Conservation (phyloP, 2,329 filamentous ascomycete species). For the Epicoccum nigrum region DNA sequence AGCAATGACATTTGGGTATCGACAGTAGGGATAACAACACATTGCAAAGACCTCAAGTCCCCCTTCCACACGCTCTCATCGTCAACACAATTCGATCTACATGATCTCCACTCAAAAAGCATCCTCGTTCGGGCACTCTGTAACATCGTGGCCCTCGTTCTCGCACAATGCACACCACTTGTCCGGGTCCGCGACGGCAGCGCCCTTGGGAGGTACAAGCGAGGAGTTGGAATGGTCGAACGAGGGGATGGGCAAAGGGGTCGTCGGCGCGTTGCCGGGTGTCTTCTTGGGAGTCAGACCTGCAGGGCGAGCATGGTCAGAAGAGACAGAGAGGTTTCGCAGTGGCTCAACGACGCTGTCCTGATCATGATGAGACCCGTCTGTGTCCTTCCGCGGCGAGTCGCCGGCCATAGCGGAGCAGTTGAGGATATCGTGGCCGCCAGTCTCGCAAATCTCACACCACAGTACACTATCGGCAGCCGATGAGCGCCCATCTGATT, state of each 20-base stretch:
- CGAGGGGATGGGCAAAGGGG: constrained; percentile 43
- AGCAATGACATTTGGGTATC: constrained; percentile 9
- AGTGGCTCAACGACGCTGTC: constrained; percentile 43
- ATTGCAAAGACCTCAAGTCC: neutral
- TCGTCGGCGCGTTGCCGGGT: constrained; percentile 44
- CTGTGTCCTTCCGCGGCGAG: constrained; percentile 39
- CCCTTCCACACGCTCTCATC: constrained; percentile 12
- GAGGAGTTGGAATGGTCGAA: constrained; percentile 36
- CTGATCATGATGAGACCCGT: constrained; percentile 31
- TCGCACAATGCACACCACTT: constrained; percentile 99
- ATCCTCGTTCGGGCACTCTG: constrained; percentile 92
- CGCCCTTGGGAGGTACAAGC: constrained; percentile 45
- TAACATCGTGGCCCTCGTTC: constrained; percentile 93
- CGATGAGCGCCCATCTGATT: constrained; percentile 63
- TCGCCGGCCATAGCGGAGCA: constrained; percentile 85
- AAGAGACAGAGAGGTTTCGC: constrained; percentile 42
- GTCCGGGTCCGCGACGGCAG: constrained; percentile 64
- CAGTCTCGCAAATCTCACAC: constrained; percentile 95
- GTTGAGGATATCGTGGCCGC: constrained; percentile 90
- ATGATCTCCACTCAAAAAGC: constrained; percentile 53
- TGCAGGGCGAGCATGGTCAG: constrained; percentile 36
- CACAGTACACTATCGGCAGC: constrained; percentile 76
- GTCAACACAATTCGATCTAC: constrained; percentile 2
- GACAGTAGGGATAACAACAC: constrained; percentile 11
- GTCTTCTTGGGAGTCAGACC: constrained; percentile 40